phyloP scores from a whole-genome alignment of 768 basidiomycete genomes.

The Agaricus subrufescens region DNA sequence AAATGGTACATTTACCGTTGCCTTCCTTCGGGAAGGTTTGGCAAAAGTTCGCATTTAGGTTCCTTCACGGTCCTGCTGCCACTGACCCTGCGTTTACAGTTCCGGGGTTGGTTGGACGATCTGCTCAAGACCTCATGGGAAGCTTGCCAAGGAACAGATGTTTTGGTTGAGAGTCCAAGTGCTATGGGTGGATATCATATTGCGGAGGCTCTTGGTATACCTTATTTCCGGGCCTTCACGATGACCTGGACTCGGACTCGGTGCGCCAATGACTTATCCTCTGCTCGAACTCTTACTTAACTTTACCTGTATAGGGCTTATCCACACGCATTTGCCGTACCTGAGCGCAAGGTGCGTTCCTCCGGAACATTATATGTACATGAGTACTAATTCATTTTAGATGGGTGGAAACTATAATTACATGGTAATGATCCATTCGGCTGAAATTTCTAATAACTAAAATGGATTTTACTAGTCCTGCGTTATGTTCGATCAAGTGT shows the following conservation, averaged over 20 bases:
- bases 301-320: constrained; percentile 57
- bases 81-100: constrained; percentile 40
- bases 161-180: constrained; percentile 92
- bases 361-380: background rate
- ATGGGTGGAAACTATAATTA: constrained; percentile 99
- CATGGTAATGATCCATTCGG: constrained; percentile 55
- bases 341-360: constrained; percentile 77
- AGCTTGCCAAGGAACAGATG: constrained; percentile 91
- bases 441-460: background rate
- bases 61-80: constrained; percentile 1
- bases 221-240: constrained; percentile 93
- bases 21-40: constrained; percentile 89
- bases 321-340: constrained; percentile 97
- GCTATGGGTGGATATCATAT: constrained; percentile 98
- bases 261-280: constrained; percentile 23
- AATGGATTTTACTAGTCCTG: constrained; percentile 55
- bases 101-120: constrained; percentile 98
- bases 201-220: constrained; percentile 89
- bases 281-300: constrained; percentile 6
- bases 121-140: constrained; percentile 93
- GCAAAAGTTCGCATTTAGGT: constrained; percentile 55
- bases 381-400: constrained; percentile 26
- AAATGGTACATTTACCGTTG: constrained; percentile 95
- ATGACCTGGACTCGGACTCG: constrained; percentile 98
- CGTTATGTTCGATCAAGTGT: constrained; percentile 96